Conservation (phyloP, 805 yeast genomes). For the Metschnikowia lunata region DNA sequence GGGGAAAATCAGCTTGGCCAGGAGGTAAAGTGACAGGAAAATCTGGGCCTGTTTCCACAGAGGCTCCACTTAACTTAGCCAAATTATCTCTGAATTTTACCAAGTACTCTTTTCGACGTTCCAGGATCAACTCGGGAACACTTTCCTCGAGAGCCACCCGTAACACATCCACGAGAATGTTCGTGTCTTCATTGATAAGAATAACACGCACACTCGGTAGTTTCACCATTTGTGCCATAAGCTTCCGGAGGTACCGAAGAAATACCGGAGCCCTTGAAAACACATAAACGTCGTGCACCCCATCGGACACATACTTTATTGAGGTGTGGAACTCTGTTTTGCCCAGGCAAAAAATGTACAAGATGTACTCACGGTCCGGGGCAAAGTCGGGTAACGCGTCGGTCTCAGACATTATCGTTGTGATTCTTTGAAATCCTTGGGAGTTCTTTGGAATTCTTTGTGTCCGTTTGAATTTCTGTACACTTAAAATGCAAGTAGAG, state of each 20-base stretch:
- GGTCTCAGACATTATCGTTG: too few species aligned
- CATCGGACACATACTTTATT: conserved; percentile 6
- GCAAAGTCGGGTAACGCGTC: neutral
- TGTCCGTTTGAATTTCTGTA: too few species aligned
- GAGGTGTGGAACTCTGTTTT: conserved; percentile 2
- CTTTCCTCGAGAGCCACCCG: conserved; percentile 1
- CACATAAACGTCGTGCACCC: conserved; percentile 12
- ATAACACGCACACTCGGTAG: conserved; percentile 7
- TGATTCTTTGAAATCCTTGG: too few species aligned
- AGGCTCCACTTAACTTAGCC: conserved; percentile 3
- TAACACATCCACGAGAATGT: conserved; percentile 9
- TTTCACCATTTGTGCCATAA: conserved; percentile 2
- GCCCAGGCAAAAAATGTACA: conserved; percentile 13
- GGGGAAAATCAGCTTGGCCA: conserved; percentile 25
- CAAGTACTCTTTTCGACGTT: conserved; percentile 1
- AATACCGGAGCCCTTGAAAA: conserved; percentile 7
- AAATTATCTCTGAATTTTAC: conserved; percentile 6
- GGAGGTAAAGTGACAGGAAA: conserved; percentile 9
- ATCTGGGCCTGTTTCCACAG: neutral
- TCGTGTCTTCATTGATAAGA: conserved; percentile 9
- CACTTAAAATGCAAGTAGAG: too few species aligned
- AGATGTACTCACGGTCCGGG: conserved; percentile 3
- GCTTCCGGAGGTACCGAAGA: conserved; percentile 5
- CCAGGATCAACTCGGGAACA: neutral
- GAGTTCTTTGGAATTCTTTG: too few species aligned